These are phyloP conservation scores for Linum tenue DNA, from an alignment of 345 rosid genomes.

Conservation along the genomic window DNA sequence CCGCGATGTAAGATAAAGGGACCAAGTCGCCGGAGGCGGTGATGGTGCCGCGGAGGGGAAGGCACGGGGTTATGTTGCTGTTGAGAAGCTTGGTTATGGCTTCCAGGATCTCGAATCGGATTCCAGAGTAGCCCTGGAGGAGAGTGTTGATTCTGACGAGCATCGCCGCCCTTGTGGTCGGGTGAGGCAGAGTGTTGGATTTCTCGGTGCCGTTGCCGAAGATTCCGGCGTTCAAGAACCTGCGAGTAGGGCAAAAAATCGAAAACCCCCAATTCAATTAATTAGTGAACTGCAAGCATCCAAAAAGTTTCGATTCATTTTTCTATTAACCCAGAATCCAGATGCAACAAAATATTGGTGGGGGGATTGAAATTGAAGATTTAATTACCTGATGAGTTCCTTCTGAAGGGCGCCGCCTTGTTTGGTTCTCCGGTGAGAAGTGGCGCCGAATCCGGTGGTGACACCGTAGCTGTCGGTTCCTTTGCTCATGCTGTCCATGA, in stretches of 20 bases:
- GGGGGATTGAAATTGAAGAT: background rate
- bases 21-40: constrained; percentile 10
- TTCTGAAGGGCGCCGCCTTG: constrained; percentile 9
- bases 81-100: constrained; percentile 9
- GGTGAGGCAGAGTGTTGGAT: constrained; percentile 6
- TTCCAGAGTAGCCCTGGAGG: constrained; percentile 11
- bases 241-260: background rate
- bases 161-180: constrained; percentile 8
- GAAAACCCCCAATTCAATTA: background rate
- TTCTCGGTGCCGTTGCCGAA: constrained; percentile 2
- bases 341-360: background rate
- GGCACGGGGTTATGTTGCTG: constrained; percentile 8
- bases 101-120: constrained; percentile 10
- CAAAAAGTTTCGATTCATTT: background rate
- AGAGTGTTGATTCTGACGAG: constrained; percentile 9
- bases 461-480: constrained; percentile 5
- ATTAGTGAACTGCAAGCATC: background rate
- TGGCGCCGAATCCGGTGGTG: constrained; percentile 7
- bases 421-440: constrained; percentile 4
- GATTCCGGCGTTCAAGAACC: constrained; percentile 11
- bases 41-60: constrained; percentile 10
- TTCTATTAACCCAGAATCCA: background rate
- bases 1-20: constrained; percentile 5
- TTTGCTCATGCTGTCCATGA: constrained; percentile 3
- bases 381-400: background rate